These are phyloP conservation scores for Infundibulicybe gibba DNA, from an alignment of 768 basidiomycete genomes.

Conservation along the genomic window DNA sequence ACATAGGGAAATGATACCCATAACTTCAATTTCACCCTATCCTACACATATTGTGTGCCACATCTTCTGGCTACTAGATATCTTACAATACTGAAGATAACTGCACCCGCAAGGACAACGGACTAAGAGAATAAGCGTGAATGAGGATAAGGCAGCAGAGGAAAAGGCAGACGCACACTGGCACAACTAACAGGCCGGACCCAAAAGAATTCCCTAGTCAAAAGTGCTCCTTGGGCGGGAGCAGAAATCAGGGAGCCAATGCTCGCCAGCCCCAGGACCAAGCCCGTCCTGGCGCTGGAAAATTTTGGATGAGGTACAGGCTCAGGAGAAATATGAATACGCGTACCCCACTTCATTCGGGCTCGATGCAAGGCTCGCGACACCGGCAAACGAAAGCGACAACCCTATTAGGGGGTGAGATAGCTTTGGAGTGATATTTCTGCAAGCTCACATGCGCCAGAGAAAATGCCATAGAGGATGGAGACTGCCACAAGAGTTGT, in stretches of 20 bases:
- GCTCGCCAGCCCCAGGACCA: slow-evolving; percentile 28
- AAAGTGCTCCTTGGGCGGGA: slow-evolving; percentile 6
- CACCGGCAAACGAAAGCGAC: slow-evolving; percentile 25
- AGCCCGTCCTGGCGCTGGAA: slow-evolving; percentile 30
- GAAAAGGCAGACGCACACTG: no score
- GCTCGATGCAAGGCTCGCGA: slow-evolving; percentile 24
- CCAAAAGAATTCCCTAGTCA: no score
- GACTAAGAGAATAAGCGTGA: no score
- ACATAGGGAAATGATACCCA: no score
- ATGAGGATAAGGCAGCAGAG: no score
- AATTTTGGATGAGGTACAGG: background rate
- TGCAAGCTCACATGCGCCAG: slow-evolving; percentile 39
- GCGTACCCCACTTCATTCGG: slow-evolving; percentile 33
- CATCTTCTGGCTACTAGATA: no score
- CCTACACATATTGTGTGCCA: no score
- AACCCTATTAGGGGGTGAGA: slow-evolving; percentile 20
- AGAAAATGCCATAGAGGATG: slow-evolving; percentile 44
- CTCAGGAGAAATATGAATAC: background rate
- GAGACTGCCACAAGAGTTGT: slow-evolving; percentile 35
- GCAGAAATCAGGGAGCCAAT: slow-evolving; percentile 27
- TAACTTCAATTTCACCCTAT: no score
- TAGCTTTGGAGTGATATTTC: background rate
- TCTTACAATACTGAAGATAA: no score
- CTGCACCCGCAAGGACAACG: no score
- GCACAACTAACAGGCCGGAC: no score